Evolutionary conservation across 768 basidiomycete genomes (phyloP), one percentile per base, ranked within the genome.

Genomic region (Cantharellus cinnabarinus): DNA sequence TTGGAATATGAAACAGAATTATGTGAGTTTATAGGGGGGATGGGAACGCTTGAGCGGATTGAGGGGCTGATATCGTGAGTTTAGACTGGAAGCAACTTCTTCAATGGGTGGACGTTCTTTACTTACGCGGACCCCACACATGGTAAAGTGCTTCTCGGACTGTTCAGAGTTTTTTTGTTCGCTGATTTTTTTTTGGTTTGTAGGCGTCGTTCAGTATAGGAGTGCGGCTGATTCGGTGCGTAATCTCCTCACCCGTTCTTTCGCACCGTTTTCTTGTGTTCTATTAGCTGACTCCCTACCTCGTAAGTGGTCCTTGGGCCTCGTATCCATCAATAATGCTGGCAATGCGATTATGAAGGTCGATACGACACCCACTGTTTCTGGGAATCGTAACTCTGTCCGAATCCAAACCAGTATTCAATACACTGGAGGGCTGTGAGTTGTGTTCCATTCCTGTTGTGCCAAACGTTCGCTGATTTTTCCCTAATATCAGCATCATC

Each of bases 291-390:
- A 14, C 10, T 54, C 52, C 7, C 35, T 54, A 37, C 14, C 44
- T 48, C 44, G 20, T 29, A 29, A 48, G 44, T 48, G 10, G 14
- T 10, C 14, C 44, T 48, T 35, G 7, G 52, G 52, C 10, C 52
- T 54, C 34, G 52, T 35, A 7, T 10, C 10, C 37, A 34, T 54
- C 52, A 54, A 54, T 35, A 35, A 7, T 54, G 10, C 7, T 10
- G 87, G 87, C 29, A 78, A 89, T 69, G 87, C 84, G 15, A 70
- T 95, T 60, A 93, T 97, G 89, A 74, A 78, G 41, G 82, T 94
- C 35, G 89, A 94, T 67, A 91, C 86, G 3, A 93, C 89, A 3
- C 75, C 79, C 5, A 76, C 70, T 15, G 52, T 34, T 7, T 65
- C 76, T n/a, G 77, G 68, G 44, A 83, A 77, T 58, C 79, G 91